A percentile compares a stretch with the other conserved stretches of the same genome.
These are phyloP conservation scores for Nannizziopsis arthrosporioides DNA, from an alignment of 2,329 filamentous ascomycete genomes.

Conservation along the genomic window DNA sequence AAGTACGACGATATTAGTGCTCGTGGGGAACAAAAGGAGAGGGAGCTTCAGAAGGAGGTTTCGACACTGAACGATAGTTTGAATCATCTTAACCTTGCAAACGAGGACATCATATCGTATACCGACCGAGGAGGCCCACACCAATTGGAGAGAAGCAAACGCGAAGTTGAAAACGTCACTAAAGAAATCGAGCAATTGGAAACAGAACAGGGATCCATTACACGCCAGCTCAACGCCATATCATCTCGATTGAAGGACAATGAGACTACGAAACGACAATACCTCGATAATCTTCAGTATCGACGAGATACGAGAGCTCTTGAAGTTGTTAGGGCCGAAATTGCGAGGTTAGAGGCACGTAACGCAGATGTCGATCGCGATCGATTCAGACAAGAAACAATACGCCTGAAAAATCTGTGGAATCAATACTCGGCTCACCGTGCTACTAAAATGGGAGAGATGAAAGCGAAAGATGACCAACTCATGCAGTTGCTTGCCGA, in stretches of 20 bases:
- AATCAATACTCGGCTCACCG: constrained; percentile 61
- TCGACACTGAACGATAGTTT: constrained; percentile 62
- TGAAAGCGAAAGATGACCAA: constrained; percentile 76
- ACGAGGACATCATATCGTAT: constrained; percentile 69
- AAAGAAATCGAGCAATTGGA: constrained; percentile 54
- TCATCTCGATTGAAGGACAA: constrained; percentile 67
- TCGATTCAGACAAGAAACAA: constrained; percentile 58
- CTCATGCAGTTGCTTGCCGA: constrained; percentile 60
- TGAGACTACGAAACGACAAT: constrained; percentile 72
- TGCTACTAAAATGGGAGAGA: constrained; percentile 60
- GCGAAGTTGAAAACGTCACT: constrained; percentile 57
- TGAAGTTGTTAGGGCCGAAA: constrained; percentile 55
- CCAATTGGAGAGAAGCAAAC: constrained; percentile 57
- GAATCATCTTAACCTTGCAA: constrained; percentile 63
- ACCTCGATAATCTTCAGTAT: constrained; percentile 78
- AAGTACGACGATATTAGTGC: constrained; percentile 65
- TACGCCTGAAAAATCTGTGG: constrained; percentile 53
- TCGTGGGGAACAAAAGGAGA: constrained; percentile 60
- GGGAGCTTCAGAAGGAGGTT: constrained; percentile 57
- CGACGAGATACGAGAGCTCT: constrained; percentile 62
- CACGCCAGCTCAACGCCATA: constrained; percentile 61
- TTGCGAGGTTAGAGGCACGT: constrained; percentile 61
- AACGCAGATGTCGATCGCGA: constrained; percentile 75
- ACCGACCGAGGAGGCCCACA: constrained; percentile 60
- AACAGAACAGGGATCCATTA: constrained; percentile 54